Evolutionary conservation across 2,329 filamentous ascomycete genomes (phyloP).

Genomic region (Microdochium nivale): DNA sequence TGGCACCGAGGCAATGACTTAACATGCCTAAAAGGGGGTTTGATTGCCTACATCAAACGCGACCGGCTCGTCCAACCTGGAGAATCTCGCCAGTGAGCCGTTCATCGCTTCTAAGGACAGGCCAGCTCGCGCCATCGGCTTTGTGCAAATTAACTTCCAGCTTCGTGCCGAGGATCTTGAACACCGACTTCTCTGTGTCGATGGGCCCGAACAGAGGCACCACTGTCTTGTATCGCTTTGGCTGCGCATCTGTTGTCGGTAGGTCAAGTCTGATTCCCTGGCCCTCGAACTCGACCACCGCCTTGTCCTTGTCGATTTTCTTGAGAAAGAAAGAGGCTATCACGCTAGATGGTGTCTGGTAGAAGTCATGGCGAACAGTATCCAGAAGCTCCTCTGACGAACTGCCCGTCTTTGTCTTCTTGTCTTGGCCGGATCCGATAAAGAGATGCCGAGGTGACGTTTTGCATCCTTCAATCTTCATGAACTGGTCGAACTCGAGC

Average conservation of each 20-base stretch:
- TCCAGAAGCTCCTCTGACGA: slow-evolving; percentile 64
- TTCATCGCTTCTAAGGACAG: slow-evolving; percentile 75
- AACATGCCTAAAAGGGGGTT: no score
- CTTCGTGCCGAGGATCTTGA: slow-evolving; percentile 82
- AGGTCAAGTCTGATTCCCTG: slow-evolving; percentile 67
- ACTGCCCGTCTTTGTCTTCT: slow-evolving; percentile 28
- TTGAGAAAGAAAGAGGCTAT: slow-evolving; percentile 93
- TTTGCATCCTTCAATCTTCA: slow-evolving; percentile 88
- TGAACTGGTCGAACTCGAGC: slow-evolving; percentile 94
- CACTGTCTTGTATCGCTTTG: slow-evolving; percentile 68
- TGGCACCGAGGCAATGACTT: no score
- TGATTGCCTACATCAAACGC: slow-evolving; percentile 24
- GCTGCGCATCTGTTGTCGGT: slow-evolving; percentile 66
- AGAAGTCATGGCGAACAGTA: slow-evolving; percentile 81
- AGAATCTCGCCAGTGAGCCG: slow-evolving; percentile 65
- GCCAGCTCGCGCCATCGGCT: slow-evolving; percentile 73
- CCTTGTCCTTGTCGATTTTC: slow-evolving; percentile 81
- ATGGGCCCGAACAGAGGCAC: slow-evolving; percentile 73
- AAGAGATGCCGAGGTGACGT: slow-evolving; percentile 79
- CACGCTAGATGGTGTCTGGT: slow-evolving; percentile 78
- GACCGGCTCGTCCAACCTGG: slow-evolving; percentile 75
- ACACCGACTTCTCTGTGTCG: slow-evolving; percentile 64
- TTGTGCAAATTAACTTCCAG: slow-evolving; percentile 68
- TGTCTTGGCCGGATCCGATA: slow-evolving; percentile 62
- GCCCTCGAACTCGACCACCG: slow-evolving; percentile 61